Evolutionary conservation across 805 yeast genomes (phyloP), one percentile per base, ranked within the genome.

Genomic region (Clavispora asparagi): DNA sequence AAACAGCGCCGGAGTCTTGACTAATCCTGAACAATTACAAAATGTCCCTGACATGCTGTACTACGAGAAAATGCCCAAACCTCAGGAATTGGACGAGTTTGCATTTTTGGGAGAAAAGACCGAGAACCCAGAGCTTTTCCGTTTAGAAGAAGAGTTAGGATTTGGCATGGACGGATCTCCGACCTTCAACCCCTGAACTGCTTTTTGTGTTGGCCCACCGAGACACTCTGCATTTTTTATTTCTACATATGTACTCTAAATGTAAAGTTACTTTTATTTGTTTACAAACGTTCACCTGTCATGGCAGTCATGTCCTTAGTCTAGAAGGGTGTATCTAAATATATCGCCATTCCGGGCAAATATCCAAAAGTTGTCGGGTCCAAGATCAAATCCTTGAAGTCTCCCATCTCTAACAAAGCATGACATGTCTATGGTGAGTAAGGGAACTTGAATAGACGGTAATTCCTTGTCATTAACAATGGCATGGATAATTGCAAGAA

Each of bases 71-170:
- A 63, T 69, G 42, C 76, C 76, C 30, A 71, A 68, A 52, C 77
- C 77, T 1, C 75, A 72, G 49, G 77, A 70, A 43, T 46, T 71
- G 12, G 70, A 69, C 32, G 74, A 71, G 37, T 71, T 71, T 44
- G 49, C 66, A 7, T 54, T 64, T 46, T 43, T 44, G 44, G 39
- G 23, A n/a, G 30, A 41, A 17, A 54, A 45, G 40, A 30, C 42
- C 38, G 42, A 44, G 28, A 55, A 61, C 43, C 54, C 58, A 6
- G 73, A 69, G 30, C 59, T 67, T 30, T 66, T 68, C 43, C 55
- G 67, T 39, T 60, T 72, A 33, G 77, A 72, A 49, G 76, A 71
- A 50, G 77, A 72, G 43, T 56, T 72, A 25, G 73, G 75, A 4
- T 71, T 69, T 56, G 77, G 77, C 7, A 58, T 72, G 56, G 77